Conservation (phyloP, 164 flowering plant species). For the Magnolia changhungtana region DNA sequence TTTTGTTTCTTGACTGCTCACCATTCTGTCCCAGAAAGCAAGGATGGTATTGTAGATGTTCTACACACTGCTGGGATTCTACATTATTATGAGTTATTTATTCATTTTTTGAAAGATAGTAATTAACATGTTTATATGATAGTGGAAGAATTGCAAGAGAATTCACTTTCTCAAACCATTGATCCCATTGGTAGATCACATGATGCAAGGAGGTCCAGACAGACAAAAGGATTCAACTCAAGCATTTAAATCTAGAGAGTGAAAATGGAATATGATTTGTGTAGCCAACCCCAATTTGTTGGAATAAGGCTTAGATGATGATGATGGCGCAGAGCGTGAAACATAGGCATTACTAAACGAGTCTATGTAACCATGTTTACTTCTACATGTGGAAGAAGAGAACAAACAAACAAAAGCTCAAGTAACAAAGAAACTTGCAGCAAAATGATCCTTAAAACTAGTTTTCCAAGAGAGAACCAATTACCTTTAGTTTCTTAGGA, state of each 20-base stretch:
- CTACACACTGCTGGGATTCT: no score
- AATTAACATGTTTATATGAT: not conserved
- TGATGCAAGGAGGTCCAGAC: not conserved
- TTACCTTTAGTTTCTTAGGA: slow-evolving; percentile 95
- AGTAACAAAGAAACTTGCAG: not conserved
- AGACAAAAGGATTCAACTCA: not conserved
- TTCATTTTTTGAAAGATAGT: no score
- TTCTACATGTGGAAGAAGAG: not conserved
- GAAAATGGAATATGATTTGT: no score
- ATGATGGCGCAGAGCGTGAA: not conserved
- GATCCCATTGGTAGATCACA: not conserved
- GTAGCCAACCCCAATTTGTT: no score
- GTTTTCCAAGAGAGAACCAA: not conserved
- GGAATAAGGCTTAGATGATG: no score
- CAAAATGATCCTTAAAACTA: not conserved
- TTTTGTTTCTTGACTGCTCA: no score
- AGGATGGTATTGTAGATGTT: no score
- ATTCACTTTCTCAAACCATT: not conserved
- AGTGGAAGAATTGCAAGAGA: not conserved
- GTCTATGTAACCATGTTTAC: no score
- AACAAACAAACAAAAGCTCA: not conserved
- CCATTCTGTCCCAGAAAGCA: no score
- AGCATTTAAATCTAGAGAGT: not conserved
- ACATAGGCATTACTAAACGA: not conserved
- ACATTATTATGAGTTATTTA: no score